Base-by-base conservation (phyloP, 257 asterid genomes). In the Solanum virginianum region DNA sequence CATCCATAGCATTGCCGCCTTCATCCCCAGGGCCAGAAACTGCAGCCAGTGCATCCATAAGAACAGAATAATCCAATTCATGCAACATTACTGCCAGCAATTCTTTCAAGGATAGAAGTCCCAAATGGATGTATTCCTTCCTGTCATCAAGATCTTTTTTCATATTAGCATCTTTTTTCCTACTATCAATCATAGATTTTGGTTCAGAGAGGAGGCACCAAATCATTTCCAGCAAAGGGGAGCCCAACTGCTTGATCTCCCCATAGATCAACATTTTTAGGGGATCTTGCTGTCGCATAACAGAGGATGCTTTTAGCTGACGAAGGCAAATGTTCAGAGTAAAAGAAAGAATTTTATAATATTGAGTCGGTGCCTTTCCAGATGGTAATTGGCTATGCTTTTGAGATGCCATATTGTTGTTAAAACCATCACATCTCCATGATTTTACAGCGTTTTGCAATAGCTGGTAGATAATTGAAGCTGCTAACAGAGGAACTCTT, bases 401-500 rank as follows among this genome's bases (percentile, higher is more conserved):
- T 88, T 89, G 91, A 15, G 97, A 92, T 51, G 91, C 80, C 80
- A 90, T 82, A 56, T 60, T 87, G 70, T 86, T 85, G 74, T 56
- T 88, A 56, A 90, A 86, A 80, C 63, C 59, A 84, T 90, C 90
- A 71, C 65, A 75, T 85, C 87, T 87, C 85, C 65, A 80, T 11
- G 85, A 84, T 74, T 92, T 93, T 60, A 89, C 69, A 59, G 91
- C 91, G 71, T 60, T 87, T 90, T 87, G 89, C 87, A 95, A 85
- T 82, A 93, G 93, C 72, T 86, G 89, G 86, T 81, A 84, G 87
- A 92, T 88, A 88, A 90, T 87, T 72, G 95, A 91, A 84, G 93
- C 92, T 88, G 97, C 94, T 88, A 95, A 92, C 56, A 92, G 91
- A 86, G 97, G 94, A 87, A 91, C 87, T 91, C 95, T 87, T 86